Evolutionary conservation across 106 monocot genomes (phyloP), one percentile per base, ranked within the genome.

Genomic region (Agapanthus africanus): DNA sequence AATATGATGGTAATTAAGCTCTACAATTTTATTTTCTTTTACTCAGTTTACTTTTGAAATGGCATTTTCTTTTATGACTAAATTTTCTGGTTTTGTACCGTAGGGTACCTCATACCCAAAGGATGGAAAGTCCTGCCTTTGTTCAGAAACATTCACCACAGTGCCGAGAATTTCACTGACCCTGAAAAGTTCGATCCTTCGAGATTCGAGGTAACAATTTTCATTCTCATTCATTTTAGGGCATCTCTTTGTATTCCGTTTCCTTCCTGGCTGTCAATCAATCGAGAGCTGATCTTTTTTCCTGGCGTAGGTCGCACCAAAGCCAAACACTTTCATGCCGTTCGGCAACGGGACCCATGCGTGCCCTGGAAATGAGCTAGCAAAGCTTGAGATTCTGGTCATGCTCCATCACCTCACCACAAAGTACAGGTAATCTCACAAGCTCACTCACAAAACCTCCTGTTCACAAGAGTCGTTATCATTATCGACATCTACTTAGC

Each of bases 101-200:
- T 83, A 97, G 95, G 95, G 33, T 97, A 83, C 71, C 87, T 92
- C 31, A 97, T 97, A 65, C 97, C 97, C 6, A 97, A 92, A 72
- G 97, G 97, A 54, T 97, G 97, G 97, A 97, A 97, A 56, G 92
- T 97, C 11, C 40, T 97, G 67, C 97, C 97, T 2, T 68, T 97
- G 52, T 97, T 97, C 74, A 66, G 97, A 54, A 92, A 92, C 80
- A 97, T 97, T 61, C 90, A 95, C 79, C 90, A 91, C 84, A 88
- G 82, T 57, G 74, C 87, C 0, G 85, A 95, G 30, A 80, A 85
- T 77, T 95, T 94, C 37, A 61, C 80, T 7, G 79, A 91, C 42
- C 94, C 94, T 18, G 87, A 88, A 63, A 90, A 83, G 72, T 95
- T 95, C 51, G 94, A 95, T 59, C 94, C 94, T 23, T 88, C 90